phyloP scores from a whole-genome alignment of 345 rosid species.

The Draba incana region DNA sequence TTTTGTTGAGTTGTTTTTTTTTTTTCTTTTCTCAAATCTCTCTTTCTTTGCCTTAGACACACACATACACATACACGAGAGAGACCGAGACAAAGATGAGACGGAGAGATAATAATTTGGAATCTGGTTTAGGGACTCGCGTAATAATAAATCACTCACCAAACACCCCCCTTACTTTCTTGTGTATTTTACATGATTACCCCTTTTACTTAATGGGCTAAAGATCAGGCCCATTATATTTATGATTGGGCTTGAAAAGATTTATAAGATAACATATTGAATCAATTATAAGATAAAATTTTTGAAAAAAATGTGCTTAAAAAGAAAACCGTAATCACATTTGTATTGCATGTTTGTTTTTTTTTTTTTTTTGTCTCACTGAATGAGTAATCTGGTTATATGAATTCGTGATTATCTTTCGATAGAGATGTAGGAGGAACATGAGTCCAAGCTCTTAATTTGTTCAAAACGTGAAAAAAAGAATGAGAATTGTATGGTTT shows the following conservation, averaged over 20 bases:
- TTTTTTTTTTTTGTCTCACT: no score
- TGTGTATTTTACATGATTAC: conserved; percentile 27
- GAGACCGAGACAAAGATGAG: conserved; percentile 42
- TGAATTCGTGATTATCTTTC: no score
- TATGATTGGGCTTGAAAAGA: conserved; percentile 17
- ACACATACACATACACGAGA: not conserved
- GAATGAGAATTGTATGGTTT: not conserved
- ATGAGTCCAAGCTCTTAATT: no score
- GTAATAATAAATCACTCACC: conserved; percentile 1
- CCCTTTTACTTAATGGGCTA: conserved; percentile 5
- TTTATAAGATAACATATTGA: no score
- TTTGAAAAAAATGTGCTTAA: no score
- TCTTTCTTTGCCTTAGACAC: conserved; percentile 9
- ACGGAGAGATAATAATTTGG: conserved; percentile 1
- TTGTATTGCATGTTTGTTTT: no score
- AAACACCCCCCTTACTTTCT: conserved; percentile 18
- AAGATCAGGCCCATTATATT: not conserved
- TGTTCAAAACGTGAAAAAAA: no score
- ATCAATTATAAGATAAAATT: no score
- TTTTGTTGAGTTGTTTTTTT: not conserved
- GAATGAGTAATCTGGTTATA: no score
- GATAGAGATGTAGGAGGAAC: no score
- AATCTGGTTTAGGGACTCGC: conserved; percentile 22
- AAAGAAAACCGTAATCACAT: no score
- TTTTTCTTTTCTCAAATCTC: conserved; percentile 19